A percentile compares a stretch with the other conserved stretches of the same genome.
phyloP scores from a whole-genome alignment of 2,329 filamentous ascomycete genomes.

The Plenodomus lindquistii region DNA sequence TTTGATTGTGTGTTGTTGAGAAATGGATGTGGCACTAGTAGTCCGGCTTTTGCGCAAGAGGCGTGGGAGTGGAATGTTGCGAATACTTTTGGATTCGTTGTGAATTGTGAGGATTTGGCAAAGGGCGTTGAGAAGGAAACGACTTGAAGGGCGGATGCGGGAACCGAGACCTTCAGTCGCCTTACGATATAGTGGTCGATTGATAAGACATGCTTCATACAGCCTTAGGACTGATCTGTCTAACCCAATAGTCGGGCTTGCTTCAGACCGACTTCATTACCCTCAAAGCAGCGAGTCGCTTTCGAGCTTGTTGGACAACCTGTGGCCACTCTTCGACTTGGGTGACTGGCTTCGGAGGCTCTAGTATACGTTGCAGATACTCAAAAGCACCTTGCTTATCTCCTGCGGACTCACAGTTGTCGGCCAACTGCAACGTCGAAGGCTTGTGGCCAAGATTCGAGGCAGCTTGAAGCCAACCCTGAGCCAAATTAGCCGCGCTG shows the following conservation, averaged over 20 bases:
- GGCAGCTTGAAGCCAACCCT: conserved; percentile 39
- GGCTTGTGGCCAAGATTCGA: conserved; percentile 33
- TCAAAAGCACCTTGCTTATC: conserved; percentile 17
- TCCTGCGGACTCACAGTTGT: conserved; percentile 18
- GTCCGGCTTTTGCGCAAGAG: conserved; percentile 44
- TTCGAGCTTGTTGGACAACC: conserved; percentile 26
- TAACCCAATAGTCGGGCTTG: too few species aligned
- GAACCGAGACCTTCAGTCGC: too few species aligned
- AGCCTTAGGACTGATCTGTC: too few species aligned
- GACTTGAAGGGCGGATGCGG: too few species aligned
- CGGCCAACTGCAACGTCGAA: conserved; percentile 29
- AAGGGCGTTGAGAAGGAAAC: conserved; percentile 15
- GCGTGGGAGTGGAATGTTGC: conserved; percentile 48
- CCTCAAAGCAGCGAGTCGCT: conserved; percentile 15
- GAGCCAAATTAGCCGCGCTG: conserved; percentile 21
- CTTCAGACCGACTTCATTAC: too few species aligned
- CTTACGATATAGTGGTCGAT: too few species aligned
- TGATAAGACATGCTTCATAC: too few species aligned
- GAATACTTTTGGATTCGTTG: conserved; percentile 48
- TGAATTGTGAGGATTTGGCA: conserved; percentile 40
- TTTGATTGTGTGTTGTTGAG: conserved; percentile 48
- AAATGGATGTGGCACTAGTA: conserved; percentile 49
- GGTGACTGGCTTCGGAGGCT: conserved; percentile 14
- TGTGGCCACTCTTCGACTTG: conserved; percentile 32
- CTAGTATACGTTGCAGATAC: conserved; percentile 18